A percentile compares a stretch with the other conserved stretches of the same genome.
Evolutionary conservation across 371 early-diverging fungal species (phyloP).

Genomic region (Apophysomyces sp.): DNA sequence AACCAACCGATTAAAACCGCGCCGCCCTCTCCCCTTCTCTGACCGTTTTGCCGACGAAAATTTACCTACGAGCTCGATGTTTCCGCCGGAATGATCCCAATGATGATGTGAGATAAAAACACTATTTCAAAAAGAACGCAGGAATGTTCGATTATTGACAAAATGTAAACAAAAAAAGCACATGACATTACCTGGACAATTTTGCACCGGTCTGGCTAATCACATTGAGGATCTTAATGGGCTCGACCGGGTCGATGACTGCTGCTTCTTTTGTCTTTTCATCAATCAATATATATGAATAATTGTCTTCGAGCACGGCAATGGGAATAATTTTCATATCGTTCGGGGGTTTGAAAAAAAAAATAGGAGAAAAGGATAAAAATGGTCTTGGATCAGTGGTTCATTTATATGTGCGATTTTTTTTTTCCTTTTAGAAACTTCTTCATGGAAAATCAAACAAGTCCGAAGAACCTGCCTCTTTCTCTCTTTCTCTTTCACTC

Average conservation of each 20-base stretch:
- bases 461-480: not conserved
- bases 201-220: conserved; percentile 44
- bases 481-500: not conserved
- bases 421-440: conserved; percentile 10
- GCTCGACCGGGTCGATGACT: conserved; percentile 63
- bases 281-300: conserved; percentile 79
- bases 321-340: conserved; percentile 29
- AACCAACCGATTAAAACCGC: not conserved
- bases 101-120: conserved; percentile 82
- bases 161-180: not conserved
- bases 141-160: conserved; percentile 1
- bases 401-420: conserved; percentile 2
- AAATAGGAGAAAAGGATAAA: conserved; percentile 6
- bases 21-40: not conserved
- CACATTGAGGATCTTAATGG: conserved; percentile 49
- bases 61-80: conserved; percentile 55
- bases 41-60: conserved; percentile 14
- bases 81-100: conserved; percentile 83
- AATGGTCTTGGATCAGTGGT: conserved; percentile 1
- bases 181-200: conserved; percentile 38
- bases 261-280: conserved; percentile 62
- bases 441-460: not conserved
- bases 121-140: conserved; percentile 16
- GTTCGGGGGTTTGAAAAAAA: not conserved
- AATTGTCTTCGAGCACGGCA: conserved; percentile 36